phyloP scores from a whole-genome alignment of 1,139 yeast genomes.

The Debaryomyces singareniensis region DNA sequence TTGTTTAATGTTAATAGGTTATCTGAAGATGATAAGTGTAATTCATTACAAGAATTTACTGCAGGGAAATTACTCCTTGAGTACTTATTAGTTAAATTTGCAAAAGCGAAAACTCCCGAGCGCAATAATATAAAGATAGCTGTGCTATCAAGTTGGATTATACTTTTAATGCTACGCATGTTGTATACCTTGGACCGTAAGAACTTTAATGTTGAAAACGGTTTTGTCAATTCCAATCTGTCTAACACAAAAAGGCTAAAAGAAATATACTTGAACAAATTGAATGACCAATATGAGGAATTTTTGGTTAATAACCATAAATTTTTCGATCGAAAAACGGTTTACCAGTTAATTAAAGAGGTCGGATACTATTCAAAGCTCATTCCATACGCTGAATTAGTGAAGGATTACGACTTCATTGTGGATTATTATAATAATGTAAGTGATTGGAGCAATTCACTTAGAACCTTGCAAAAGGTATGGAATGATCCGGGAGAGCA shows the following conservation, averaged over 20 bases:
- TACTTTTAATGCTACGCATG: constrained; percentile 46
- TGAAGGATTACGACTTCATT: constrained; percentile 65
- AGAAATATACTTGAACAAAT: constrained; percentile 2
- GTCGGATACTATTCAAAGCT: constrained; percentile 62
- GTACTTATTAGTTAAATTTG: constrained; percentile 53
- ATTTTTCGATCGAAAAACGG: constrained; percentile 54
- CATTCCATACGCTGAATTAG: constrained; percentile 59
- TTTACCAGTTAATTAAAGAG: constrained; percentile 65
- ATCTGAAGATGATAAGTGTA: constrained; percentile 2
- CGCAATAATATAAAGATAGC: constrained; percentile 46
- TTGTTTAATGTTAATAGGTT: constrained; percentile 40
- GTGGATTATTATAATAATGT: constrained; percentile 61
- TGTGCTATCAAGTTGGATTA: constrained; percentile 77
- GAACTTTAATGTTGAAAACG: constrained; percentile 3
- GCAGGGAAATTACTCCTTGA: constrained; percentile 38
- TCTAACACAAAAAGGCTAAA: background rate
- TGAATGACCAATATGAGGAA: constrained; percentile 14
- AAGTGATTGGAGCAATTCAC: constrained; percentile 70
- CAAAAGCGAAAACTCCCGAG: constrained; percentile 24
- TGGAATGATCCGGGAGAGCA: constrained; percentile 32
- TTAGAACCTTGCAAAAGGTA: constrained; percentile 47
- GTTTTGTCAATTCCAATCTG: constrained; percentile 4
- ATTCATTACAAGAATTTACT: constrained; percentile 15
- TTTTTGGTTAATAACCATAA: constrained; percentile 49
- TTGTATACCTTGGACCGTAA: constrained; percentile 18